phyloP scores from a whole-genome alignment of 2,329 filamentous ascomycete genomes.

The Penicillium thymicola region DNA sequence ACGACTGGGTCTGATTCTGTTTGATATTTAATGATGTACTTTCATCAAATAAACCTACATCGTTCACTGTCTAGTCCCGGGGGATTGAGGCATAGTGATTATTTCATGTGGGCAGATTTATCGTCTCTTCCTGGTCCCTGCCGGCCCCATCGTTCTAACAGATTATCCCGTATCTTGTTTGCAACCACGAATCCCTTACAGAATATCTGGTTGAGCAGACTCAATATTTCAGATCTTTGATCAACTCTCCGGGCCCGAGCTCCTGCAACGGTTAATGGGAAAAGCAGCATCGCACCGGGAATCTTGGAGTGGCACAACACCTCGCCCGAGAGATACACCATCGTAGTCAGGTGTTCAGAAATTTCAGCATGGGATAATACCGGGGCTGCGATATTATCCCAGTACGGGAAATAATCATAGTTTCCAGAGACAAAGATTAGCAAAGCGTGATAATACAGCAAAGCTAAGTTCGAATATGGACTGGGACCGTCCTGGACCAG shows the following conservation, averaged over 20 bases:
- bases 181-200: background rate
- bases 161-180: background rate
- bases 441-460: background rate
- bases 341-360: background rate
- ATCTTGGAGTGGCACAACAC: background rate
- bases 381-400: background rate
- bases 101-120: background rate
- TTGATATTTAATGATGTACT: background rate
- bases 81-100: background rate
- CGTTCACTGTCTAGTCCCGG: no score
- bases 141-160: background rate
- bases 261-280: background rate
- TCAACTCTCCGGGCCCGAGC: background rate
- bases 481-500: background rate
- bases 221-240: background rate
- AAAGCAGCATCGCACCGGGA: background rate
- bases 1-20: background rate
- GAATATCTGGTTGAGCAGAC: background rate
- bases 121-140: background rate
- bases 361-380: background rate
- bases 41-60: background rate
- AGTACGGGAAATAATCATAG: background rate
- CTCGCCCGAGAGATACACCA: background rate
- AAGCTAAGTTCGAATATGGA: background rate
- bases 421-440: background rate